Conservation (phyloP, 129 eudicot species). For the Helichrysum umbraculigerum region DNA sequence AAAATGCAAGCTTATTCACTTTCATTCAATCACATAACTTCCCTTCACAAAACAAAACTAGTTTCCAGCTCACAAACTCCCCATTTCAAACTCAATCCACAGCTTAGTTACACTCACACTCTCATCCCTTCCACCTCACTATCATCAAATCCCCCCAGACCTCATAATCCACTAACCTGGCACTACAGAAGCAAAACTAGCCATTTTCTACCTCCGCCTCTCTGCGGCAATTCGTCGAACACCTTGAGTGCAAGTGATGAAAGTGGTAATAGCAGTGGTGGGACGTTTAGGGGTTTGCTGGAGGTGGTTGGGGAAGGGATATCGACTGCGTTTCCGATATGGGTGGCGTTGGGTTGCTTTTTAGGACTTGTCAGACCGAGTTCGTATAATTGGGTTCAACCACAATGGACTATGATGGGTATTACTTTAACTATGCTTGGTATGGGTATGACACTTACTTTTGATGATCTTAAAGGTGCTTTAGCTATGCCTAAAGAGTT, state of each 20-base stretch:
- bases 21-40: slow-evolving; percentile 14
- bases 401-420: slow-evolving; percentile 66
- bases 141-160: slow-evolving; percentile 4
- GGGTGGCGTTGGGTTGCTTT: slow-evolving; percentile 94
- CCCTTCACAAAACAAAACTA: slow-evolving; percentile 17
- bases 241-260: slow-evolving; percentile 35
- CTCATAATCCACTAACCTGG: background rate
- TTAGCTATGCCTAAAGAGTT: slow-evolving; percentile 90
- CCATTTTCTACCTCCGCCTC: slow-evolving; percentile 28
- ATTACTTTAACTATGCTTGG: slow-evolving; percentile 91
- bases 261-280: slow-evolving; percentile 14
- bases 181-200: background rate
- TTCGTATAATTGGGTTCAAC: slow-evolving; percentile 73
- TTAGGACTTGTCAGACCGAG: slow-evolving; percentile 62
- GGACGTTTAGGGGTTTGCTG: slow-evolving; percentile 42
- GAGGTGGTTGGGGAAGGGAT: slow-evolving; percentile 61
- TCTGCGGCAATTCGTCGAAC: slow-evolving; percentile 82
- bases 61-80: background rate
- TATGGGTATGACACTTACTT: slow-evolving; percentile 95
- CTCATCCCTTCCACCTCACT: background rate
- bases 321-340: slow-evolving; percentile 84
- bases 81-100: slow-evolving; percentile 22
- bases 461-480: slow-evolving; percentile 85
- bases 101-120: background rate
- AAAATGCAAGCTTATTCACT: slow-evolving; percentile 36